Conservation (phyloP, 106 monocot species). For the Acorus gramineus region DNA sequence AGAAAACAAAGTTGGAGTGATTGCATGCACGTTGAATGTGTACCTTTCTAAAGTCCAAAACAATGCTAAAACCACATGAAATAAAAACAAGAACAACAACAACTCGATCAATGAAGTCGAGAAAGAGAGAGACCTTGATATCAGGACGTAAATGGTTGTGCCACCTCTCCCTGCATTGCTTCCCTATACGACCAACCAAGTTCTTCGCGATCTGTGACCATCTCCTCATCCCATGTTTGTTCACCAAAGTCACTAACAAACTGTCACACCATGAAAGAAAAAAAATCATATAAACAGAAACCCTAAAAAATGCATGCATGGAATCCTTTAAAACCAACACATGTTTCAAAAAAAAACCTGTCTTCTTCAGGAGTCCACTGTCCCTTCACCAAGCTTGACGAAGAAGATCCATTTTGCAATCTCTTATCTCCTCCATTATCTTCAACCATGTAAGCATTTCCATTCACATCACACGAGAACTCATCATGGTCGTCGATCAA, state of each 20-base stretch:
- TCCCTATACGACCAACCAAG: conserved; percentile 58
- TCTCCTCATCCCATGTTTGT: conserved; percentile 50
- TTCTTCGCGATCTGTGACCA: conserved; percentile 72
- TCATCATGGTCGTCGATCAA: neutral
- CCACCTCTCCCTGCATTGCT: conserved; percentile 94
- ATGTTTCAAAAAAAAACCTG: conserved; percentile 15
- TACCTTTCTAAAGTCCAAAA: too few species aligned
- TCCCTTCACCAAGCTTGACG: conserved; percentile 31
- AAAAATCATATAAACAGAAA: neutral
- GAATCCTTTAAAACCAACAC: neutral
- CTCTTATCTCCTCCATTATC: conserved; percentile 1
- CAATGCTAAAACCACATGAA: neutral
- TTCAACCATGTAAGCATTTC: neutral
- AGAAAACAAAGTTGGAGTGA: too few species aligned
- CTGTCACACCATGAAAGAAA: conserved; percentile 9
- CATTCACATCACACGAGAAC: neutral
- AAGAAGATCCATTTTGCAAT: neutral
- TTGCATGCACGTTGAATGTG: too few species aligned
- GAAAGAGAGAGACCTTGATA: conserved; percentile 40
- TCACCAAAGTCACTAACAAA: conserved; percentile 46
- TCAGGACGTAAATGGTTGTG: conserved; percentile 74
- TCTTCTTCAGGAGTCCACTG: conserved; percentile 73
- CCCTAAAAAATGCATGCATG: neutral
- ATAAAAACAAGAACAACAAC: neutral
- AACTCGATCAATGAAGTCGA: neutral